Percentiles rank a stretch among this genome's conserved stretches.
Evolutionary conservation across 495 filamentous ascomycete species (phyloP).

Genomic region (Penicillium silybi): DNA sequence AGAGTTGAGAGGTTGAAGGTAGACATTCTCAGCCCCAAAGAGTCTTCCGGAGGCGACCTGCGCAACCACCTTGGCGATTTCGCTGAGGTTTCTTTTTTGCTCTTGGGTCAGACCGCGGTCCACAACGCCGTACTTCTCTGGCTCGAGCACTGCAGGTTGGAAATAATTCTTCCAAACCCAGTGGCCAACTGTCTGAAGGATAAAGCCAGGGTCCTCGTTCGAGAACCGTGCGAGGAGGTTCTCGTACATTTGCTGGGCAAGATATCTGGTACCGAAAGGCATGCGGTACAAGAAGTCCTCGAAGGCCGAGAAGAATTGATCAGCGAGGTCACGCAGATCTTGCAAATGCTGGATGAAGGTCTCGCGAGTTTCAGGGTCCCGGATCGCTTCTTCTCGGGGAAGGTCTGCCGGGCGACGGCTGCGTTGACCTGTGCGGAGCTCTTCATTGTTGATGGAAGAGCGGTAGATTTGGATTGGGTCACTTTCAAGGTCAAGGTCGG

Average conservation of each 20-base stretch:
- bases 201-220: constrained; percentile 68
- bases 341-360: constrained; percentile 91
- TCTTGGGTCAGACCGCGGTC: constrained; percentile 83
- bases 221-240: constrained; percentile 70
- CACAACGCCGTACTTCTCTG: constrained; percentile 84
- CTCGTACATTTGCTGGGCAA: constrained; percentile 83
- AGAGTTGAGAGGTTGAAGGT: constrained; percentile 87
- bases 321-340: constrained; percentile 86
- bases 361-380: constrained; percentile 84
- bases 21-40: constrained; percentile 92
- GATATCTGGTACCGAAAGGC: constrained; percentile 89
- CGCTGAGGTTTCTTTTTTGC: constrained; percentile 87
- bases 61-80: constrained; percentile 85
- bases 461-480: constrained; percentile 98
- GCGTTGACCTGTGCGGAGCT: constrained; percentile 82
- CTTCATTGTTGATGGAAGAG: constrained; percentile 92
- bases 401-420: constrained; percentile 77
- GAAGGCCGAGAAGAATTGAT: constrained; percentile 76
- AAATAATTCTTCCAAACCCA: constrained; percentile 96
- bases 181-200: constrained; percentile 79
- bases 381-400: constrained; percentile 85
- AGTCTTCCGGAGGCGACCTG: constrained; percentile 80
- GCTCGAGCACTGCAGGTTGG: constrained; percentile 78
- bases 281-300: constrained; percentile 82
- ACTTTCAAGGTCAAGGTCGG: constrained; percentile 87